Percentiles rank a stretch among this genome's conserved stretches.
Evolutionary conservation across 2,329 filamentous ascomycete genomes (phyloP).

Genomic region (Clonostachys solani): DNA sequence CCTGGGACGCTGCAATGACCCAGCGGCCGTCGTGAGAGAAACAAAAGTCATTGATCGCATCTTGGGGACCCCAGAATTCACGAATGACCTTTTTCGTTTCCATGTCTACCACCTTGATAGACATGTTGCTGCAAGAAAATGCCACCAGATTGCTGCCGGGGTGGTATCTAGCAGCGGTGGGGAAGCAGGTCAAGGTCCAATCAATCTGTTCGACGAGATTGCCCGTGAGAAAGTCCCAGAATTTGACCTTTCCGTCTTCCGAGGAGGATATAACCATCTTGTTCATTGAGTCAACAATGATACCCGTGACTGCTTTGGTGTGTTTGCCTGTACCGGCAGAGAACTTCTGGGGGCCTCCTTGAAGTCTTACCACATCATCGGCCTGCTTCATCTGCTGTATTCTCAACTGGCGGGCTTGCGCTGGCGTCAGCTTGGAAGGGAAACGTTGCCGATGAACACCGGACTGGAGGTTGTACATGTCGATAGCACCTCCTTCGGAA

Average conservation of each 20-base stretch:
- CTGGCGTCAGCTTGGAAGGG: conserved; percentile 72
- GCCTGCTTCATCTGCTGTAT: conserved; percentile 57
- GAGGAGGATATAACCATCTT: conserved; percentile 81
- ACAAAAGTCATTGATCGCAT: conserved; percentile 71
- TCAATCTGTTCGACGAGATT: conserved; percentile 75
- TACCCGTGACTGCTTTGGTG: conserved; percentile 75
- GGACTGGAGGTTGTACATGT: conserved; percentile 97
- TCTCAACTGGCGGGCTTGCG: conserved; percentile 73
- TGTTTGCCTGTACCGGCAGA: conserved; percentile 65
- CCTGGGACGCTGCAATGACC: conserved; percentile 84
- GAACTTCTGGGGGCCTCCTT: conserved; percentile 37
- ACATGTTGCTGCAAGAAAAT: conserved; percentile 83
- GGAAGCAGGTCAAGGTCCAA: conserved; percentile 71
- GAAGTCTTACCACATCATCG: conserved; percentile 52
- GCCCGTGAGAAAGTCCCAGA: conserved; percentile 93
- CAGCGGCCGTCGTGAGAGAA: conserved; percentile 94
- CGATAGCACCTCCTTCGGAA: conserved; percentile 75
- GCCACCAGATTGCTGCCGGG: conserved; percentile 80
- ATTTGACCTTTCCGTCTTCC: conserved; percentile 89
- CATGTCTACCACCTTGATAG: conserved; percentile 84
- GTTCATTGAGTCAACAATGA: conserved; percentile 87
- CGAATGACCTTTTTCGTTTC: conserved; percentile 87
- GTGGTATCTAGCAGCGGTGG: conserved; percentile 77
- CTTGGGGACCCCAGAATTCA: conserved; percentile 82
- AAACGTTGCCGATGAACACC: conserved; percentile 85